phyloP scores from a whole-genome alignment of 1,284 basidiomycete species.

The Earliella scabrosa region DNA sequence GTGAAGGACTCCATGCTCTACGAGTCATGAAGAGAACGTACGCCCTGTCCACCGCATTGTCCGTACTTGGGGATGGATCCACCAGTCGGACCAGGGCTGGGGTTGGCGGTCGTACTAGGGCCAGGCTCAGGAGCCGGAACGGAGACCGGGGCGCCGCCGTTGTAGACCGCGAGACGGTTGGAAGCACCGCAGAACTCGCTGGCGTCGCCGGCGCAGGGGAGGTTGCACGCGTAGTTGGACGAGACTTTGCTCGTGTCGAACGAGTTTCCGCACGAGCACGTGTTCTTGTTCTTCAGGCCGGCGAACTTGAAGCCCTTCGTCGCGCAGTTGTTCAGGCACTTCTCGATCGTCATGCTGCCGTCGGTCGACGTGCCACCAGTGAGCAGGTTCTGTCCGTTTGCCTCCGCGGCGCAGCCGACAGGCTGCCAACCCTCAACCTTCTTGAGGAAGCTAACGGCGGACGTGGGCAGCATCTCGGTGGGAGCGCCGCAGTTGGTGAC shows the following conservation, averaged over 20 bases:
- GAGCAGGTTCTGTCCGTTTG: slow-evolving; percentile 2
- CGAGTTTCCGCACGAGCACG: slow-evolving; percentile 10
- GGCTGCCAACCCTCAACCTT: slow-evolving; percentile 6
- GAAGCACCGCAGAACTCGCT: slow-evolving; percentile 9
- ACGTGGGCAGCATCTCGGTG: background rate
- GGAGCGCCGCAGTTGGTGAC: slow-evolving; percentile 3
- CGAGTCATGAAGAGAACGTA: background rate
- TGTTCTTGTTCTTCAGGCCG: slow-evolving; percentile 8
- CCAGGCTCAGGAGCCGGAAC: slow-evolving; percentile 2
- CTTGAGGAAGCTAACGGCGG: slow-evolving; percentile 7
- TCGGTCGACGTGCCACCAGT: slow-evolving; percentile 7
- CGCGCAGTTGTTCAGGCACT: slow-evolving; percentile 8
- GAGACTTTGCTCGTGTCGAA: slow-evolving; percentile 13
- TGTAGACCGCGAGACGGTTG: slow-evolving; percentile 11
- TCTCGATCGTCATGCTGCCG: slow-evolving; percentile 6
- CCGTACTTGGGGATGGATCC: slow-evolving; percentile 7
- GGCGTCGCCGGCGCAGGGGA: slow-evolving; percentile 5
- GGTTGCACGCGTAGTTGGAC: slow-evolving; percentile 9
- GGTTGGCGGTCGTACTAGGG: background rate
- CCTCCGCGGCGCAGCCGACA: slow-evolving; percentile 9
- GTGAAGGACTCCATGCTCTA: background rate
- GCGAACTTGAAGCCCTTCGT: slow-evolving; percentile 7
- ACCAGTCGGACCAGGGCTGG: background rate
- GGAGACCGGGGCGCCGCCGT: slow-evolving; percentile 2
- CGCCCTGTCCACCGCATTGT: slow-evolving; percentile 11